Percentiles rank a stretch among this genome's conserved stretches.
Evolutionary conservation across 306 rosid species (phyloP).

Genomic region (Spatholobus suberectus): DNA sequence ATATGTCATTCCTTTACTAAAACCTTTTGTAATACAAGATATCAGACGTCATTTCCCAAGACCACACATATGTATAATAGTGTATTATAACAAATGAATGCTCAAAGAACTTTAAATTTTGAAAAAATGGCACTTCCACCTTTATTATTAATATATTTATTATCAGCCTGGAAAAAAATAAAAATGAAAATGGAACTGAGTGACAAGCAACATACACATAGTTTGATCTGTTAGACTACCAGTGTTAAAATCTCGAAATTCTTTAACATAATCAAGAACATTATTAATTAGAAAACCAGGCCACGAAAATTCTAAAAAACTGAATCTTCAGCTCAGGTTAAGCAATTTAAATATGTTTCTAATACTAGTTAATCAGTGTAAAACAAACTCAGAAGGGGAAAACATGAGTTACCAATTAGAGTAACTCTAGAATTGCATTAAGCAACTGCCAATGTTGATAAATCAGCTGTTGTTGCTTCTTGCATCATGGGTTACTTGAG

Average conservation of each 20-base stretch:
- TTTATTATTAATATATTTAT: not conserved
- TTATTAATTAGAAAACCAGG: conserved; percentile 32
- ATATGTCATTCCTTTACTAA: too few relatives aligned
- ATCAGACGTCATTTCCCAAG: too few relatives aligned
- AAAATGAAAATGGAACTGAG: not conserved
- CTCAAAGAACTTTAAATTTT: too few relatives aligned
- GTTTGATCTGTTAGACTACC: not conserved
- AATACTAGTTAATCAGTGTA: not conserved
- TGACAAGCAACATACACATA: not conserved
- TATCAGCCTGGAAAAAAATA: not conserved
- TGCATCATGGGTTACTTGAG: not conserved
- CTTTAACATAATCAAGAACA: not conserved
- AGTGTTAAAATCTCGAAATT: not conserved
- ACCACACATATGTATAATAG: too few relatives aligned
- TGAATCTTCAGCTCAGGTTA: conserved; percentile 12
- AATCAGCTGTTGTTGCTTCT: not conserved
- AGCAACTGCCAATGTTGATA: not conserved
- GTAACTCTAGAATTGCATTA: not conserved
- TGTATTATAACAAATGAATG: too few relatives aligned
- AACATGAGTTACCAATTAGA: not conserved
- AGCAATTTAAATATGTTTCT: conserved; percentile 16
- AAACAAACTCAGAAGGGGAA: conserved; percentile 5
- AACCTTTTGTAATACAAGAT: too few relatives aligned
- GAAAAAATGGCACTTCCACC: too few relatives aligned
- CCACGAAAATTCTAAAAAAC: conserved; percentile 15